Percentiles rank a stretch among this genome's conserved stretches.
Conservation (phyloP, 2,329 filamentous ascomycete species). For the Claviceps digitariae region DNA sequence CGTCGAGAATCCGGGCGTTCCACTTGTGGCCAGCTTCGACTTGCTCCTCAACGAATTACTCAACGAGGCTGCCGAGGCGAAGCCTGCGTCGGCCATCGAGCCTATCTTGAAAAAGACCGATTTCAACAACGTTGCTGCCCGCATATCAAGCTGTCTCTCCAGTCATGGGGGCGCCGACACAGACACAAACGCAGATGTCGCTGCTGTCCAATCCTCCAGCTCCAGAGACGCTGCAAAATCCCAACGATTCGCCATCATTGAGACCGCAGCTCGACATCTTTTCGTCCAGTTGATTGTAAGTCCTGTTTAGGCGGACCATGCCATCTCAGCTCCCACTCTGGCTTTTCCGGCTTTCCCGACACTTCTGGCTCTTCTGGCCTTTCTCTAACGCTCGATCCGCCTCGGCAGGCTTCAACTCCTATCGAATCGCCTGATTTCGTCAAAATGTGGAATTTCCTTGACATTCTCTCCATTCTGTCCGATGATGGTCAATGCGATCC, state of each 20-base stretch:
- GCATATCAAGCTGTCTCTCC: slow-evolving; percentile 25
- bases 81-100: slow-evolving; percentile 51
- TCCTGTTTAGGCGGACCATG: slow-evolving; percentile 14
- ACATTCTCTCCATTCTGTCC: slow-evolving; percentile 78
- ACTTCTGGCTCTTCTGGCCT: too few relatives aligned
- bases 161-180: slow-evolving; percentile 15
- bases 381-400: slow-evolving; percentile 4
- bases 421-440: slow-evolving; percentile 72
- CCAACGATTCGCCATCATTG: slow-evolving; percentile 57
- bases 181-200: slow-evolving; percentile 12
- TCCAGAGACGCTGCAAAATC: slow-evolving; percentile 25
- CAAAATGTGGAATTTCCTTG: slow-evolving; percentile 83
- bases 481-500: slow-evolving; percentile 69
- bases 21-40: slow-evolving; percentile 39
- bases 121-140: slow-evolving; percentile 35
- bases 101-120: slow-evolving; percentile 61
- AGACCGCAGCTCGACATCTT: slow-evolving; percentile 68
- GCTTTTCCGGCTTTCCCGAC: neutral
- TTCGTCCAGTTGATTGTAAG: slow-evolving; percentile 71
- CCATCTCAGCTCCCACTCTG: too few relatives aligned
- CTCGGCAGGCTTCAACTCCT: slow-evolving; percentile 51
- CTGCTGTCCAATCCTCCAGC: slow-evolving; percentile 12
- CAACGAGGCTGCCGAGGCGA: slow-evolving; percentile 42
- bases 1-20: slow-evolving; percentile 32
- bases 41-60: slow-evolving; percentile 44